Base-by-base conservation (phyloP, 352 stramenopile genomes). In the Pythium utonaiense region DNA sequence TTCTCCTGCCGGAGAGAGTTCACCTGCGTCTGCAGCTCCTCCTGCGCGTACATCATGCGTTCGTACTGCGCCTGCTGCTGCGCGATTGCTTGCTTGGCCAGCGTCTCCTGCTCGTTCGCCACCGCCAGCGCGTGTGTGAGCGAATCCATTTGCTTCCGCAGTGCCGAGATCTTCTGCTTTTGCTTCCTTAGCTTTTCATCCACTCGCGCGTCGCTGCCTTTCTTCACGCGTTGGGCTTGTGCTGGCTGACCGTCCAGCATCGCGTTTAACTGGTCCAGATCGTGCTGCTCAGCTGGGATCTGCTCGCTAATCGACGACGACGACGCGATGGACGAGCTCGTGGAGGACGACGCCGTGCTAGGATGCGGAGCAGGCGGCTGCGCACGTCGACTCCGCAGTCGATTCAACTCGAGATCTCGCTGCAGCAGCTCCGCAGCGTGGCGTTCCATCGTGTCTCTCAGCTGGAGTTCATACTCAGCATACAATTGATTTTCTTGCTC, bases 21-120 rank as follows among this genome's bases (percentile, higher is more conserved):
- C 34, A 92, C 60, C 30, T 87, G 66, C 17, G 67, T 53, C 17
- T 83, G 67, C 42, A 89, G 36, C 14, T 80, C 52, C 16, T 90
- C 73, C n/a, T 79, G 73, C 24, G 72, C 66, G 13, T 62, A 54
- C 10, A 77, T 52, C 22, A 76, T 68, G 8, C 74, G 60, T 9
- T 83, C 50, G 50, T 81, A 66, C 31, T 69, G 64, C 5, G 55
- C 47, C 27, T 74, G 53, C 5, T 69, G 55, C 38, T 78, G 55
- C 58, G 80, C 64, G 2, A 71, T 67, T 7, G 76, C 72, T 21
- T 71, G 60, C 52, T 91, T 93, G 1, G 78, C 80, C n/a, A 74
- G 34, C 31, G 78, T 91, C 64, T 93, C 82, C 42, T 92, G 80
- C 44, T 91, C 80, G 33, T 93, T 93, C 2, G 82, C 80, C 12